Percentiles rank a stretch among this genome's conserved stretches.
Conservation (phyloP, 2,329 filamentous ascomycete species). For the Camillea tinctor region DNA sequence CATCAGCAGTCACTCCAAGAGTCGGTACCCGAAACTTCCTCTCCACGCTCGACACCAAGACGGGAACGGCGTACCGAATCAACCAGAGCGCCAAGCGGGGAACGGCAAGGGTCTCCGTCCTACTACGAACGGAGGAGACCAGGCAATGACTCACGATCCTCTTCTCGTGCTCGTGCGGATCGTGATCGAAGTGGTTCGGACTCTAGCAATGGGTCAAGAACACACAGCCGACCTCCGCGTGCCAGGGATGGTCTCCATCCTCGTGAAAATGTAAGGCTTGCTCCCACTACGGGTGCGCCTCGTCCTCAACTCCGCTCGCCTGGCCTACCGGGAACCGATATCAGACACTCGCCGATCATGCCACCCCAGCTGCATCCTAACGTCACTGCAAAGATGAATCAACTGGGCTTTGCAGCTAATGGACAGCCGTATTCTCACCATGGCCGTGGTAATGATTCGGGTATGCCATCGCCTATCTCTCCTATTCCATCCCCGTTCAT, state of each 20-base stretch:
- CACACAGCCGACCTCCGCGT: slow-evolving; percentile 40
- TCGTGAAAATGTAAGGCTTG: slow-evolving; percentile 38
- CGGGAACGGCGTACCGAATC: slow-evolving; percentile 25
- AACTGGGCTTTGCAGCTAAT: slow-evolving; percentile 24
- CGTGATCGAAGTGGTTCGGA: slow-evolving; percentile 57
- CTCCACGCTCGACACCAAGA: slow-evolving; percentile 19
- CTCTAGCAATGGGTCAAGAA: slow-evolving; percentile 45
- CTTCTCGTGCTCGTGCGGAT: slow-evolving; percentile 34
- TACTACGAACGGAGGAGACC: slow-evolving; percentile 44
- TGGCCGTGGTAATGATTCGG: slow-evolving; percentile 36
- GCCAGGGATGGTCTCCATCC: slow-evolving; percentile 38
- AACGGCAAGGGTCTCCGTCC: slow-evolving; percentile 45
- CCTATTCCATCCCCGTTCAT: slow-evolving; percentile 38
- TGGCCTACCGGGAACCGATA: slow-evolving; percentile 49
- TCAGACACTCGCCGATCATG: slow-evolving; percentile 47
- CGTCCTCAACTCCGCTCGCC: slow-evolving; percentile 42
- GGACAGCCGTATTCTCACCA: slow-evolving; percentile 36
- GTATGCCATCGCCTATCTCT: slow-evolving; percentile 46
- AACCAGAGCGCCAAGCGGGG: slow-evolving; percentile 42
- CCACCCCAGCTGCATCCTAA: slow-evolving; percentile 42
- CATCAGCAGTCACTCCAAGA: slow-evolving; percentile 34
- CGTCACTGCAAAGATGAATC: slow-evolving; percentile 22
- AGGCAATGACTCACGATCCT: slow-evolving; percentile 40
- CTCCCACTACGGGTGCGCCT: slow-evolving; percentile 22
- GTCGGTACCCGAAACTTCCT: slow-evolving; percentile 17